Percentiles rank a stretch among this genome's conserved stretches.
These are phyloP conservation scores for Daldinia sp. DNA, from an alignment of 2,329 filamentous ascomycete genomes.

Conservation along the genomic window DNA sequence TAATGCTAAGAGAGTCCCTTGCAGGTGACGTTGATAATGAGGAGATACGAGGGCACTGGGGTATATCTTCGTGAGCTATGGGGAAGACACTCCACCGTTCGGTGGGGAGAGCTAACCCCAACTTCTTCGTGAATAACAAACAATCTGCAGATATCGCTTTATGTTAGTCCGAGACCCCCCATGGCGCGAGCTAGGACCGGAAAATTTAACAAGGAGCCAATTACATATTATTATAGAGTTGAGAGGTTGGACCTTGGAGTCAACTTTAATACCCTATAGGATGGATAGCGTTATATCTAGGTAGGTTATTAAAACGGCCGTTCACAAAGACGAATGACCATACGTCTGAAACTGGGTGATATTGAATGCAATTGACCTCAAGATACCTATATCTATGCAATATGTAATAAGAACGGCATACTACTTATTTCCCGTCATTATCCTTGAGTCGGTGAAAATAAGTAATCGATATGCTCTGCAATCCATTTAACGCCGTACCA, in stretches of 20 bases:
- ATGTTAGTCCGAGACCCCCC: slow-evolving; percentile 28
- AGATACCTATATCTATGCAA: slow-evolving; percentile 27
- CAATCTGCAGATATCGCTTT: slow-evolving; percentile 26
- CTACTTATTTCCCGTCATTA: slow-evolving; percentile 9
- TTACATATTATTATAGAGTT: not conserved
- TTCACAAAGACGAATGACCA: not conserved
- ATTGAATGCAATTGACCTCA: slow-evolving; percentile 18
- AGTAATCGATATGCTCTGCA: slow-evolving; percentile 18
- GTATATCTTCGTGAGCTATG: slow-evolving; percentile 14
- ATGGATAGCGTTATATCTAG: slow-evolving; percentile 5
- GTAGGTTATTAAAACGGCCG: not conserved
- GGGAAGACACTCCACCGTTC: slow-evolving; percentile 37
- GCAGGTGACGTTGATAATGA: slow-evolving; percentile 34
- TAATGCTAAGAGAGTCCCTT: slow-evolving; percentile 14
- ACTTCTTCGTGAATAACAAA: slow-evolving; percentile 5
- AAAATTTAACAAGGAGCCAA: slow-evolving; percentile 22
- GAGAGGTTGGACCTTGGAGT: not conserved
- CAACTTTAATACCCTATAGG: not conserved
- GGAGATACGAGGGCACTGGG: slow-evolving; percentile 33
- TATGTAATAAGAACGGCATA: slow-evolving; percentile 5
- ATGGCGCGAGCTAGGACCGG: slow-evolving; percentile 20
- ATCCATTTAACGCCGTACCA: slow-evolving; percentile 34
- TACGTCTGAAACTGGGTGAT: not conserved
- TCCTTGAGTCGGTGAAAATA: slow-evolving; percentile 13
- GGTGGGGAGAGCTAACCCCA: slow-evolving; percentile 25